Base-by-base conservation (phyloP, 1,139 yeast genomes). In the Entelexis sorbosivorans region DNA sequence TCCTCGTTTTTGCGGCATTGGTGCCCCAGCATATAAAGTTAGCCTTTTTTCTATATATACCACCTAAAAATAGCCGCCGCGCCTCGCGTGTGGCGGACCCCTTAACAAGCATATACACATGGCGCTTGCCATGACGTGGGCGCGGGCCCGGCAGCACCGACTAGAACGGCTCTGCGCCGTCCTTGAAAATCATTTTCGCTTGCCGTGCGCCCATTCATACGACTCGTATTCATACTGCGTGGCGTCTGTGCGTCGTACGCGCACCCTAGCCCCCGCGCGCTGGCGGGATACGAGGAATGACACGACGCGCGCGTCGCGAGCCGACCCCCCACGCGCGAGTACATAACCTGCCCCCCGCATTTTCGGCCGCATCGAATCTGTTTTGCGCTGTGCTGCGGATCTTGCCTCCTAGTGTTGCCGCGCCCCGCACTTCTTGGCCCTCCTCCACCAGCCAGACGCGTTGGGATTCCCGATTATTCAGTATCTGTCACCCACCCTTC, bases 391-490 rank as follows among this genome's bases (percentile, higher is more conserved):
- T 28, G 10, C 31, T 22, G 24, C 24, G 14, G 4, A 29, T 29
- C 32, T 29, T 32, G 35, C 17, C 9, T 4, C 17, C 17, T 14
- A 32, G 17, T 17, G 35, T n/a, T 32, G 17, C 9, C 3, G 35
- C 9, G 17, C 16, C 8, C 17, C 17, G 24, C 24, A 4, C 6
- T 22, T 22, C 6, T 6, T 22, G 6, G 24, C 24, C 6, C 24
- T 17, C 5, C 34, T 14, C 9, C 17, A 3, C 34, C 36, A 6
- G 22, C 22, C 22, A 16, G 32, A 22, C 40, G 40, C 40, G 40
- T 36, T 19, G 40, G 14, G 34, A 11, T 20, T 9, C 40, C 40
- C 28, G 40, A 42, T 42, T 42, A 42, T 32, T 42, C 45, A 42
- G 28, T 42, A 19, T 17, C 36, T 31, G 24, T 22, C 6, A 22